Conservation (phyloP, 805 yeast species). For the Kuraishia hungarica region DNA sequence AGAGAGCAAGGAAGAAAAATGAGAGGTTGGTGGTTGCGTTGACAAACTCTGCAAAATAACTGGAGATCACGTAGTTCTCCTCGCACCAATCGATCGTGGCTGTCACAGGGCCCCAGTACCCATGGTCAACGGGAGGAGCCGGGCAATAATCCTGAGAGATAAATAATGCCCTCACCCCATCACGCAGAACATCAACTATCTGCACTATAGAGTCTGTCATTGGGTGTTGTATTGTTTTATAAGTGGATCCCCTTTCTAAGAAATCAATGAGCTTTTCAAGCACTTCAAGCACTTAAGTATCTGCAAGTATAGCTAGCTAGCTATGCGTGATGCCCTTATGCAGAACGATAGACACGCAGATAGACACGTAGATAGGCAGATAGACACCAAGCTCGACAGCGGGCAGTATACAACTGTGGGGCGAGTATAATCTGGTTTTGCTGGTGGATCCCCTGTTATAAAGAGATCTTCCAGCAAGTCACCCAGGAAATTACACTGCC, state of each 20-base stretch:
- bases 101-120: slow-evolving; percentile 75
- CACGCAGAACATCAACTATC: neutral
- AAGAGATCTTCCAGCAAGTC: no score
- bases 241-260: neutral
- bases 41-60: slow-evolving; percentile 79
- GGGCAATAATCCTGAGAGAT: neutral
- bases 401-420: no score
- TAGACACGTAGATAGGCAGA: no score
- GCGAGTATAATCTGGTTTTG: no score
- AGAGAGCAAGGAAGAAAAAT: slow-evolving; percentile 29
- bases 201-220: neutral
- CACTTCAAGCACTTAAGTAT: neutral
- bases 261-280: neutral
- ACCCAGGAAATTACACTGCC: no score
- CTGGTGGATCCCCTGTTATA: no score
- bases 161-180: neutral
- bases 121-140: slow-evolving; percentile 19
- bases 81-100: slow-evolving; percentile 98
- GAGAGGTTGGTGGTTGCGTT: slow-evolving; percentile 75
- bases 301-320: neutral
- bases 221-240: neutral
- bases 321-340: neutral
- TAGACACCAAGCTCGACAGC: no score
- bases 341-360: neutral
- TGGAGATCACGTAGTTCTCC: slow-evolving; percentile 85